Base-by-base conservation (phyloP, 2,329 filamentous ascomycete species). In the Pestalotiopsis sp. region DNA sequence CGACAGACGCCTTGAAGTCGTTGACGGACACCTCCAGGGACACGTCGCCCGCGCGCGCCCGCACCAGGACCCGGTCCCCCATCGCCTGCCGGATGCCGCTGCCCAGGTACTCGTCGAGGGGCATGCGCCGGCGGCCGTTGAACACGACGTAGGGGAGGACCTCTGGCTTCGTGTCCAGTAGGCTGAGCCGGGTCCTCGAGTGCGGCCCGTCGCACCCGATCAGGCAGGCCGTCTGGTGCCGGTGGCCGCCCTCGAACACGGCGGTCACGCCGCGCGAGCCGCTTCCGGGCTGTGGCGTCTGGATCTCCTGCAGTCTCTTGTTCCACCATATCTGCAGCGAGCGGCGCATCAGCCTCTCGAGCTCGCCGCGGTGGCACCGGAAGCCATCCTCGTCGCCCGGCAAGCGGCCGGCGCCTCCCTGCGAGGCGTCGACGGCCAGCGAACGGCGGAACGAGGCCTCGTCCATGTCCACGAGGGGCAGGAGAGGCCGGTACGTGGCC, bases 121-220 rank as follows among this genome's bases (percentile, higher is more conserved):
- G 23, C 31, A 68, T 52, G 14, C 36, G 45, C 5, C 60, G 66
- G 12, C 27, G 57, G 11, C 66, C 66, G 25, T 65, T 68, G 61
- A 65, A 68, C 27, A 40, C 66, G 11, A 68, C 66, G 27, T 65
- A 68, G 2, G 66, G 66, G 27, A 68, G 49, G 3, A 68, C 45
- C 27, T 64, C 41, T 17, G 38, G 40, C 36, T 31, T 17, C 23
- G 56, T 60, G 40, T 58, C 36, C 9, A 27, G 23, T 3, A 59
- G 61, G 17, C 27, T 56, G 9, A 58, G 23, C 49, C 61, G 66
- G n/a, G 27, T 65, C 12, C 13, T 25, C 14, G 66, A 68, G 20
- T 65, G 66, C 6, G 61, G 60, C 12, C 66, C 66, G n/a, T 65
- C 66, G 40, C 23, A 61, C 13, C 66, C 49, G 20, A 65, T 40